These are phyloP conservation scores for Inga oerstediana DNA, from an alignment of 306 rosid species.

Conservation along the genomic window DNA sequence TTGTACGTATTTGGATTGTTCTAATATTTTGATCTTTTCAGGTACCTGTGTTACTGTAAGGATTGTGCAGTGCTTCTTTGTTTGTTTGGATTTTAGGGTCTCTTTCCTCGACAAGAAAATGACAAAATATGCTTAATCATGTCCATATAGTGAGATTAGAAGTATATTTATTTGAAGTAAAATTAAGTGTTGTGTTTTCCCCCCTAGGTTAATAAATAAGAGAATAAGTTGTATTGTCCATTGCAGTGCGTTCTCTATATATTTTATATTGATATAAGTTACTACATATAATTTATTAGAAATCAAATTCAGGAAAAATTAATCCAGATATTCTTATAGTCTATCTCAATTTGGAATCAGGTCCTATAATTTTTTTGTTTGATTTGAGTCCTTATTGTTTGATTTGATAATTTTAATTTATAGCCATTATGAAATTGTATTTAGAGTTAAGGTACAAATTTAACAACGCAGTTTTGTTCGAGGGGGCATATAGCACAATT, in stretches of 20 bases:
- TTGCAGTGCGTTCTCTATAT: not conserved
- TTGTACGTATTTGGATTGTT: not conserved
- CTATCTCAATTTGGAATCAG: too few species aligned
- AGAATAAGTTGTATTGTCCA: not conserved
- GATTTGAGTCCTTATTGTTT: too few species aligned
- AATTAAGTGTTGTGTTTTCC: not conserved
- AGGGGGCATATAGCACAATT: too few species aligned
- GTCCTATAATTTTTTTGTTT: too few species aligned
- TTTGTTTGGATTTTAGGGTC: not conserved
- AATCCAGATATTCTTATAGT: too few species aligned
- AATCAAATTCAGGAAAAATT: too few species aligned
- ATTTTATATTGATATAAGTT: not conserved
- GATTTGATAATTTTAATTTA: too few species aligned
- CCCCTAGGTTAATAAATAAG: not conserved
- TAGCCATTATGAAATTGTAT: too few species aligned
- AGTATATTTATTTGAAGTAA: not conserved
- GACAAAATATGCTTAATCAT: not conserved
- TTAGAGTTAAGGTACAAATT: too few species aligned
- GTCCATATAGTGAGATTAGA: not conserved
- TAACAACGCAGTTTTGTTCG: too few species aligned
- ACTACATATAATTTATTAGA: too few species aligned
- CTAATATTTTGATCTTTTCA: not conserved
- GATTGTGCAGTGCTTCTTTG: not conserved
- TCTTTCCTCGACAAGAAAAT: not conserved
- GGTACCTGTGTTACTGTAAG: not conserved